A percentile compares a stretch with the other conserved stretches of the same genome.
Evolutionary conservation across 208 protist species (phyloP).

Genomic region (Leishmania amazonensis): DNA sequence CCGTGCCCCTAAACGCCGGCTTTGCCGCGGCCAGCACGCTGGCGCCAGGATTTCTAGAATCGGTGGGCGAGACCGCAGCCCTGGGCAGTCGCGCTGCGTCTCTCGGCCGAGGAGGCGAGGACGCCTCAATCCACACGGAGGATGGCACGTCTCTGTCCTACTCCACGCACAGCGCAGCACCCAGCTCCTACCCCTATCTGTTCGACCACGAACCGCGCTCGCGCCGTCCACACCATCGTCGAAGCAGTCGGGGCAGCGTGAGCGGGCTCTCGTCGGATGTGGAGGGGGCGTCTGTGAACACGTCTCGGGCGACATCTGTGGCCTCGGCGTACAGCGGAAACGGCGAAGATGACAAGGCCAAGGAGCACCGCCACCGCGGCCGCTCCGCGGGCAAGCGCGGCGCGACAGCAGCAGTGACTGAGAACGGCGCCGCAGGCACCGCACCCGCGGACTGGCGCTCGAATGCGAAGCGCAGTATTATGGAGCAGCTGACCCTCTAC

Average conservation of each 20-base stretch:
- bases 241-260: conserved; percentile 8
- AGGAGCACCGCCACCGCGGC: neutral
- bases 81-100: neutral
- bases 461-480: conserved; percentile 76
- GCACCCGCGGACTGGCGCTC: conserved; percentile 54
- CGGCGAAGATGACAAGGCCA: conserved; percentile 31
- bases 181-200: conserved; percentile 33
- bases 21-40: conserved; percentile 12
- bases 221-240: conserved; percentile 17
- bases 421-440: neutral
- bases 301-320: conserved; percentile 42
- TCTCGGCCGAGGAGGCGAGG: neutral
- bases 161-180: conserved; percentile 24
- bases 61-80: conserved; percentile 8
- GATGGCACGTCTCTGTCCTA: conserved; percentile 28
- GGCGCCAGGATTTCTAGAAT: conserved; percentile 14
- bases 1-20: conserved; percentile 23
- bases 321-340: conserved; percentile 34
- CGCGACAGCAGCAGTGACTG: neutral
- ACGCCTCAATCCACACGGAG: conserved; percentile 18
- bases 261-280: conserved; percentile 17
- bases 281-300: conserved; percentile 5
- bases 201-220: conserved; percentile 27
- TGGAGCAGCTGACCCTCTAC: conserved; percentile 80
- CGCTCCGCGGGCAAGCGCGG: neutral